Evolutionary conservation across 1,284 basidiomycete species (phyloP).

Genomic region (Lentinus polychrous): DNA sequence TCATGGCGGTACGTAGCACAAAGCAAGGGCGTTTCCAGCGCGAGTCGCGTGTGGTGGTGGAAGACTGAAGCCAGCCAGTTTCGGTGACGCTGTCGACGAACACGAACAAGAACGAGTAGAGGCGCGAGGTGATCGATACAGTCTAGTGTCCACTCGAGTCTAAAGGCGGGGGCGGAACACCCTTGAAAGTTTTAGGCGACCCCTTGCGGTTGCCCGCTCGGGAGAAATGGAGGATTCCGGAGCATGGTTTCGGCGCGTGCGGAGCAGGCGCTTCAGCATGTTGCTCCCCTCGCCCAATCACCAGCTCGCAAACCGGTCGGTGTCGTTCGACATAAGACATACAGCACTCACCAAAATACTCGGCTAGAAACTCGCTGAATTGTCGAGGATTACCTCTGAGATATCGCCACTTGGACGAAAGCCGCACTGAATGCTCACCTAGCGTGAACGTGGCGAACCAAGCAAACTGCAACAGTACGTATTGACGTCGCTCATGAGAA

Average conservation of each 20-base stretch:
- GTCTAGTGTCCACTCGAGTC: background rate
- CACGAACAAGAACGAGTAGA: background rate
- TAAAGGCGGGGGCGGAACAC: constrained; percentile 1
- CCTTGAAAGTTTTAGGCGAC: constrained; percentile 5
- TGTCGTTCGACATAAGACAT: too few relatives aligned
- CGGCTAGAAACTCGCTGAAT: too few relatives aligned
- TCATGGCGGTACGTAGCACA: constrained; percentile 23
- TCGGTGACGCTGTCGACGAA: background rate
- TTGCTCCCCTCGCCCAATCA: too few relatives aligned
- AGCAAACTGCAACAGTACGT: background rate
- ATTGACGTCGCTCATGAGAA: background rate
- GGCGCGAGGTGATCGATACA: background rate
- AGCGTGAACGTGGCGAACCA: too few relatives aligned
- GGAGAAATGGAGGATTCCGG: background rate
- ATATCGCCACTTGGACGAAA: too few relatives aligned
- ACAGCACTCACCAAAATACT: too few relatives aligned
- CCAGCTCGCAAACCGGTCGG: too few relatives aligned
- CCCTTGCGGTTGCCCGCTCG: background rate
- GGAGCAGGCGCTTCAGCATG: too few relatives aligned
- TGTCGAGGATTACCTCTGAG: too few relatives aligned
- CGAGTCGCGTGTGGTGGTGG: background rate
- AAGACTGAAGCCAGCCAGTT: constrained; percentile 1
- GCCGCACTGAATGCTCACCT: too few relatives aligned
- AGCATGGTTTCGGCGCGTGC: background rate
- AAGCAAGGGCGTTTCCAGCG: background rate